Conservation (phyloP, 2,329 filamentous ascomycete species). For the Trichoderma citrinoviride region DNA sequence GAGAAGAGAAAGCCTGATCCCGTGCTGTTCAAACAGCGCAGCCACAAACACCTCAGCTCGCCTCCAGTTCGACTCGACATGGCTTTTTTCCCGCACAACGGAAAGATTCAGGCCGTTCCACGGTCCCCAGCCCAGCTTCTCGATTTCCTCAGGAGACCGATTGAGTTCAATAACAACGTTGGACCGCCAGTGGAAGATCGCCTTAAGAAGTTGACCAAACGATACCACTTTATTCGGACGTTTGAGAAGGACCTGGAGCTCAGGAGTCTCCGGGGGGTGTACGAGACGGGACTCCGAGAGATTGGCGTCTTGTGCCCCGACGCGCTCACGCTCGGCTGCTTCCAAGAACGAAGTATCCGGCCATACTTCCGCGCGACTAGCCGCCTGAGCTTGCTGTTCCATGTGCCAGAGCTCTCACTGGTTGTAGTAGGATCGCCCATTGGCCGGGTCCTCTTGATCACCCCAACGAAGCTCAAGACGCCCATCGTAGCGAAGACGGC, state of each 20-base stretch:
- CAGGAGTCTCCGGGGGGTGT: conserved; percentile 33
- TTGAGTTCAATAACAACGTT: conserved; percentile 22
- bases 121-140: conserved; percentile 22
- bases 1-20: background rate
- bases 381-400: conserved; percentile 56
- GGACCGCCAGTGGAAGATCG: background rate
- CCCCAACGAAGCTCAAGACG: conserved; percentile 41
- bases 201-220: conserved; percentile 20
- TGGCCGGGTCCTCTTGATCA: conserved; percentile 64
- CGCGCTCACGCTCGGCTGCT: conserved; percentile 30
- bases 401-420: conserved; percentile 68
- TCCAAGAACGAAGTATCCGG: conserved; percentile 25
- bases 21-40: background rate
- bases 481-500: conserved; percentile 25
- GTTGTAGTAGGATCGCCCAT: conserved; percentile 65
- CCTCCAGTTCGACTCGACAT: conserved; percentile 30
- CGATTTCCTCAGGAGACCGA: conserved; percentile 26
- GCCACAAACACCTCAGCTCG: background rate
- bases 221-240: conserved; percentile 45
- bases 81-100: conserved; percentile 38
- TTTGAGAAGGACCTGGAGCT: conserved; percentile 51
- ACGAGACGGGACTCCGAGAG: conserved; percentile 27
- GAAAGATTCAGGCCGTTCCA: conserved; percentile 26
- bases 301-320: conserved; percentile 35
- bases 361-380: conserved; percentile 37